A percentile compares a stretch with the other conserved stretches of the same genome.
These are phyloP conservation scores for Tetrapisispora arboricola DNA, from an alignment of 805 yeast species.

Conservation along the genomic window DNA sequence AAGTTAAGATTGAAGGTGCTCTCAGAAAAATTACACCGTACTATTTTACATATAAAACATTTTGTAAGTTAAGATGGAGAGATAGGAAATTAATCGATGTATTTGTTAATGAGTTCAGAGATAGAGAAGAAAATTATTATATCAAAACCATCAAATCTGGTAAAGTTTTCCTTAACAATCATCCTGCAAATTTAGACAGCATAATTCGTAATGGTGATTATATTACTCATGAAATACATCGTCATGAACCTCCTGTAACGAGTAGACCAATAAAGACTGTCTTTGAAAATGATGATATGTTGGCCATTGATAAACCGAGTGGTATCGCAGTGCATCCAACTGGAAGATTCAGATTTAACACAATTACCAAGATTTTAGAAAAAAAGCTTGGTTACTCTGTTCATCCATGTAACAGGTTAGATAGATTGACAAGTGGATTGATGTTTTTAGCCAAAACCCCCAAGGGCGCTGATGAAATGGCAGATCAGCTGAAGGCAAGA, in stretches of 20 bases:
- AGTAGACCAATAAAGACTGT: constrained; percentile 50
- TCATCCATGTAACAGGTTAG: constrained; percentile 85
- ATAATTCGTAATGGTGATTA: constrained; percentile 73
- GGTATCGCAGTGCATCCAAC: constrained; percentile 97
- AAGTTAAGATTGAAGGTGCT: constrained; percentile 46
- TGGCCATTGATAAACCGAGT: constrained; percentile 87
- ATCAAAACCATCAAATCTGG: constrained; percentile 46
- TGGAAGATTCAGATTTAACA: constrained; percentile 67
- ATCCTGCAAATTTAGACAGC: constrained; percentile 53
- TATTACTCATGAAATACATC: constrained; percentile 66
- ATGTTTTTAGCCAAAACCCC: constrained; percentile 85
- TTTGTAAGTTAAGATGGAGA: constrained; percentile 87
- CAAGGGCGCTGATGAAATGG: constrained; percentile 66
- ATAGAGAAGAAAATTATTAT: constrained; percentile 61
- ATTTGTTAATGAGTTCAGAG: constrained; percentile 77
- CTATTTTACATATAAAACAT: constrained; percentile 79
- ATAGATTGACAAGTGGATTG: constrained; percentile 82
- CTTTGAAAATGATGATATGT: constrained; percentile 59
- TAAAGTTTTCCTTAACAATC: constrained; percentile 60
- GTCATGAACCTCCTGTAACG: constrained; percentile 85
- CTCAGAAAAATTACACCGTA: constrained; percentile 75
- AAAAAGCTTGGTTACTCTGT: constrained; percentile 56
- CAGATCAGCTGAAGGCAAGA: constrained; percentile 60
- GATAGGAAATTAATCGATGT: constrained; percentile 72
- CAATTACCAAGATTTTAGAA: constrained; percentile 68